These are phyloP conservation scores for Cytospora mali DNA, from an alignment of 2,329 filamentous ascomycete genomes.

Conservation along the genomic window DNA sequence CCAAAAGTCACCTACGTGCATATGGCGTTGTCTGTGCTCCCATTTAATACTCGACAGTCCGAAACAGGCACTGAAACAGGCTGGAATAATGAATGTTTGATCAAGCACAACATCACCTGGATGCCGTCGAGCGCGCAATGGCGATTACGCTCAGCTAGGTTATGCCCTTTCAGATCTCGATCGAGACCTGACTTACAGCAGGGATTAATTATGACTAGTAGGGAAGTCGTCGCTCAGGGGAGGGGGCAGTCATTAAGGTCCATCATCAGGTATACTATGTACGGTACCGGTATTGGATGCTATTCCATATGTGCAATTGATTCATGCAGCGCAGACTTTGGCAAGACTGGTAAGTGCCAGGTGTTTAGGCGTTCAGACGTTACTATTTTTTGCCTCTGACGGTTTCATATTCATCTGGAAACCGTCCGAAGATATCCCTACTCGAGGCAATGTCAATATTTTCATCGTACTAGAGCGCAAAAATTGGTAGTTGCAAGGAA, in stretches of 20 bases:
- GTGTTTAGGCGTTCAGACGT: no score
- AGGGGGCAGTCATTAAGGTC: background rate
- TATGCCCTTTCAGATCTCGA: conserved; percentile 14
- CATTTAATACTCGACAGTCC: conserved; percentile 4
- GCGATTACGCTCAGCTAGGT: conserved; percentile 7
- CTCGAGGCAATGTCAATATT: background rate
- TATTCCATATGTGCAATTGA: no score
- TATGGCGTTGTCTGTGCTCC: conserved; percentile 20
- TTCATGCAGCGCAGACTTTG: background rate
- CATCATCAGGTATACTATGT: no score
- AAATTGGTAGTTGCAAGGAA: background rate
- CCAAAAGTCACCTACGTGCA: background rate
- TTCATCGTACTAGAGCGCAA: background rate
- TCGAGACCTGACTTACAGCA: conserved; percentile 19
- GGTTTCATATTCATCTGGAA: no score
- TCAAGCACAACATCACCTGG: conserved; percentile 11
- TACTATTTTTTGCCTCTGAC: background rate
- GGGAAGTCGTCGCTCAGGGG: background rate
- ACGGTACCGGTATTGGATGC: no score
- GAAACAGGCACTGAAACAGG: conserved; percentile 27
- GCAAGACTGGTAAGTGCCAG: no score
- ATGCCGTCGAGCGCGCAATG: background rate
- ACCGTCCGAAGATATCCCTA: background rate
- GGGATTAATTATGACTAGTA: conserved; percentile 1
- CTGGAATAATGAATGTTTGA: conserved; percentile 5